Conservation (phyloP, 2,329 filamentous ascomycete genomes). For the Penicillium rolfsii region DNA sequence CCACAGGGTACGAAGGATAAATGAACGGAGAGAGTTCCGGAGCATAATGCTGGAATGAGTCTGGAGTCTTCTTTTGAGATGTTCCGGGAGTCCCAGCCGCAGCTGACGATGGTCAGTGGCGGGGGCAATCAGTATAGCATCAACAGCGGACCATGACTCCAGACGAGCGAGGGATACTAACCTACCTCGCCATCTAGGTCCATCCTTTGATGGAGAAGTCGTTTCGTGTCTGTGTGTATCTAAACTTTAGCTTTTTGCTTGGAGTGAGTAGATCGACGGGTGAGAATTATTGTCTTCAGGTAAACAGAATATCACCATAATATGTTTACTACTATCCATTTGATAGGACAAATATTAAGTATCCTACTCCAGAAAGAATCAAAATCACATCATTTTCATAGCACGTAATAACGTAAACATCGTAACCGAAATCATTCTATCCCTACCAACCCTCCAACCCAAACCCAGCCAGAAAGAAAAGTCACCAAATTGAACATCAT, state of each 20-base stretch:
- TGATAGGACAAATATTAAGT: too few species aligned
- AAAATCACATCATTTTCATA: slow-evolving; percentile 13
- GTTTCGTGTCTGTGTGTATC: too few species aligned
- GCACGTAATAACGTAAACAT: slow-evolving; percentile 18
- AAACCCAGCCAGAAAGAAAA: not conserved
- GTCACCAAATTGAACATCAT: not conserved
- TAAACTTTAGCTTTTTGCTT: too few species aligned
- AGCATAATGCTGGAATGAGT: not conserved
- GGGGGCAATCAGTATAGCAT: not conserved
- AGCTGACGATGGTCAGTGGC: not conserved
- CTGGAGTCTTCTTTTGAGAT: not conserved
- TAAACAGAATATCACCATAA: too few species aligned
- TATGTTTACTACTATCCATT: too few species aligned
- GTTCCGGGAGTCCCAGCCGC: not conserved
- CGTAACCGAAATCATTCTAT: slow-evolving; percentile 6
- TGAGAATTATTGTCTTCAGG: too few species aligned
- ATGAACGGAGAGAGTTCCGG: not conserved
- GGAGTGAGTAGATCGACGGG: too few species aligned
- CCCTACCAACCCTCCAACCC: not conserved
- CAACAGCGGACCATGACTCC: not conserved
- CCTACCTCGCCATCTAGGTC: not conserved
- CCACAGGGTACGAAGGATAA: not conserved
- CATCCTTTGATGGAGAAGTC: too few species aligned
- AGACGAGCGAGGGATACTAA: not conserved
- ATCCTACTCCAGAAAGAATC: not conserved